phyloP scores from a whole-genome alignment of 2,329 filamentous ascomycete genomes.

The Lomentospora prolificans region DNA sequence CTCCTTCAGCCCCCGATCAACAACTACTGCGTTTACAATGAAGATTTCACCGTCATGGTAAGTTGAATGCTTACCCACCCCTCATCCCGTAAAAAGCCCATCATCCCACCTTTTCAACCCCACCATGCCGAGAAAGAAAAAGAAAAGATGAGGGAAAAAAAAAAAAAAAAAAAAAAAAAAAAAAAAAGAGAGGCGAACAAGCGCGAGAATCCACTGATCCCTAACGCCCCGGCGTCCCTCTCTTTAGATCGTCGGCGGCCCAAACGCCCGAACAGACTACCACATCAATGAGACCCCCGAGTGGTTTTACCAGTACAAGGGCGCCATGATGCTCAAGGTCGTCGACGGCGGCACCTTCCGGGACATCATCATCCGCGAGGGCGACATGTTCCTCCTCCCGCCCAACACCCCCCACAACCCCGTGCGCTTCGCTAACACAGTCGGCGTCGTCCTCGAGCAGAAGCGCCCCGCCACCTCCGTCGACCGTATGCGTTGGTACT shows the following conservation, averaged over 20 bases:
- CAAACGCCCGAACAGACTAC: constrained; percentile 93
- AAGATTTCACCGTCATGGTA: constrained; percentile 73
- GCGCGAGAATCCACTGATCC: not conserved
- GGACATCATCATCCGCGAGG: constrained; percentile 84
- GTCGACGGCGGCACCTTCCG: constrained; percentile 65
- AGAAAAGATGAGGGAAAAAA: too few relatives aligned
- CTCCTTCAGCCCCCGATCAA: constrained; percentile 90
- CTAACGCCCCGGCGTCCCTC: not conserved
- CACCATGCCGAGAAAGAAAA: too few relatives aligned
- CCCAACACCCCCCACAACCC: constrained; percentile 96
- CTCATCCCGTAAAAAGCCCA: not conserved
- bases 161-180: not conserved
- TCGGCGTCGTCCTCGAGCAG: constrained; percentile 91
- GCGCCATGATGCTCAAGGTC: constrained; percentile 87
- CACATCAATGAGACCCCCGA: constrained; percentile 95
- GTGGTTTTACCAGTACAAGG: constrained; percentile 96
- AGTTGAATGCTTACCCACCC: constrained; percentile 1
- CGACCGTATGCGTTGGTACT: constrained; percentile 89
- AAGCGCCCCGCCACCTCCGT: constrained; percentile 57
- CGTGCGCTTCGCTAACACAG: constrained; percentile 83
- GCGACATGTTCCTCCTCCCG: constrained; percentile 87
- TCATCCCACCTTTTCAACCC: not conserved
- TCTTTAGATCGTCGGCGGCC: constrained; percentile 75
- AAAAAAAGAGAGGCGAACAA: not conserved
- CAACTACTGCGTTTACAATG: constrained; percentile 94